These are phyloP conservation scores for Pyricularia pennisetigena DNA, from an alignment of 2,329 filamentous ascomycete species.

Conservation along the genomic window DNA sequence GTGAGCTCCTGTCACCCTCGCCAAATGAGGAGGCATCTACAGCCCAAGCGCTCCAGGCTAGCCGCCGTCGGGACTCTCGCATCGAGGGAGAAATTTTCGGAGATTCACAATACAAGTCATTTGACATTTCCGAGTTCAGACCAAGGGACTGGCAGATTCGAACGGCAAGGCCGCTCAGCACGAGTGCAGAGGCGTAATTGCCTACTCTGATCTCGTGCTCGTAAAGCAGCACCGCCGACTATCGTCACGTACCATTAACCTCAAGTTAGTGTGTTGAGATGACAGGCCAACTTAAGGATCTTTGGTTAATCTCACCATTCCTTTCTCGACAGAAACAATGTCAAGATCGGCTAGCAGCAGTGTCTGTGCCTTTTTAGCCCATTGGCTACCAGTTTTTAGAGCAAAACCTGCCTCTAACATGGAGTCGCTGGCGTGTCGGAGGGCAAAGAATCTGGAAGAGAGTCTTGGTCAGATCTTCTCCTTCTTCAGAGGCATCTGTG, in stretches of 20 bases:
- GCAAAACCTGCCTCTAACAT: constrained; percentile 3
- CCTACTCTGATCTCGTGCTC: constrained; percentile 10
- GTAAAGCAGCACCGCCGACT: constrained; percentile 10
- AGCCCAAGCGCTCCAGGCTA: constrained; percentile 11
- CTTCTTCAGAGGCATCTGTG: not conserved
- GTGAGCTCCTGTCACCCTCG: constrained; percentile 8
- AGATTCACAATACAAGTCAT: constrained; percentile 3
- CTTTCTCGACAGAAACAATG: constrained; percentile 7
- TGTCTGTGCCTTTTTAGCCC: constrained; percentile 9
- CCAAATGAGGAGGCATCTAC: constrained; percentile 11
- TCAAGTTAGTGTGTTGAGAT: not conserved
- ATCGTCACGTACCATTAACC: not conserved
- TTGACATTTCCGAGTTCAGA: constrained; percentile 23
- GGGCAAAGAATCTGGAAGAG: not conserved
- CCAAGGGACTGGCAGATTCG: constrained; percentile 33
- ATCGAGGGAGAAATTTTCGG: constrained; percentile 5
- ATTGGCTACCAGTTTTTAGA: constrained; percentile 8
- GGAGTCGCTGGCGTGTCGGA: constrained; percentile 1
- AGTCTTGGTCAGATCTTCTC: not conserved
- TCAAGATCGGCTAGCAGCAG: constrained; percentile 6
- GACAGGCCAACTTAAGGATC: not conserved
- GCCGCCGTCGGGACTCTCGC: constrained; percentile 9
- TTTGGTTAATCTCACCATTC: constrained; percentile 7
- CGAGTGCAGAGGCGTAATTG: constrained; percentile 9
- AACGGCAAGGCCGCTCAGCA: constrained; percentile 20